These are phyloP conservation scores for Euclidium syriacum DNA, from an alignment of 345 rosid genomes.

Conservation along the genomic window DNA sequence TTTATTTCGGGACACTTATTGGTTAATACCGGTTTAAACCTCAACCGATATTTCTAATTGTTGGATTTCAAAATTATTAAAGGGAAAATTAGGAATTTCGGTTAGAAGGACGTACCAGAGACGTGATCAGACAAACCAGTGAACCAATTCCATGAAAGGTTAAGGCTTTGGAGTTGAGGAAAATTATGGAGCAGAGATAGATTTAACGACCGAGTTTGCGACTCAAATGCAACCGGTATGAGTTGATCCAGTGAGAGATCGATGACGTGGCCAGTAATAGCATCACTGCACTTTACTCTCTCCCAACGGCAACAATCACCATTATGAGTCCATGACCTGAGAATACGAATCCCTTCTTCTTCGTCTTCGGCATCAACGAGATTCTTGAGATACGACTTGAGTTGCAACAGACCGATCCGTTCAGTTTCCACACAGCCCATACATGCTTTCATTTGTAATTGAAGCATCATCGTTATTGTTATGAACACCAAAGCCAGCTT, in stretches of 20 bases:
- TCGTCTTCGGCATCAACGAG: background rate
- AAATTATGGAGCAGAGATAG: constrained; percentile 15
- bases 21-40: constrained; percentile 1
- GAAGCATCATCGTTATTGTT: constrained; percentile 11
- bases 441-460: background rate
- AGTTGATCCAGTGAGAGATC: constrained; percentile 8
- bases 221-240: constrained; percentile 2
- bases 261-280: background rate
- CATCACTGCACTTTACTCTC: constrained; percentile 12
- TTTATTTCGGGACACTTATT: too few species aligned
- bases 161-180: constrained; percentile 13
- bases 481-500: background rate
- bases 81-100: background rate
- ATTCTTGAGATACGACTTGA: constrained; percentile 8
- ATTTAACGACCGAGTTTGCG: constrained; percentile 6
- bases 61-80: background rate
- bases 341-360: background rate
- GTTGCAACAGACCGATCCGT: constrained; percentile 3
- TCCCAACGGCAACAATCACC: constrained; percentile 26
- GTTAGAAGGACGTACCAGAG: background rate
- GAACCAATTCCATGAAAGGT: constrained; percentile 15
- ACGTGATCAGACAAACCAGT: constrained; percentile 3
- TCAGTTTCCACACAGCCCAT: constrained; percentile 12
- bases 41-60: background rate
- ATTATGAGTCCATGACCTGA: constrained; percentile 12